Percentiles rank a stretch among this genome's conserved stretches.
These are phyloP conservation scores for Strobilomyces dryophilus DNA, from an alignment of 768 basidiomycete genomes.

Conservation along the genomic window DNA sequence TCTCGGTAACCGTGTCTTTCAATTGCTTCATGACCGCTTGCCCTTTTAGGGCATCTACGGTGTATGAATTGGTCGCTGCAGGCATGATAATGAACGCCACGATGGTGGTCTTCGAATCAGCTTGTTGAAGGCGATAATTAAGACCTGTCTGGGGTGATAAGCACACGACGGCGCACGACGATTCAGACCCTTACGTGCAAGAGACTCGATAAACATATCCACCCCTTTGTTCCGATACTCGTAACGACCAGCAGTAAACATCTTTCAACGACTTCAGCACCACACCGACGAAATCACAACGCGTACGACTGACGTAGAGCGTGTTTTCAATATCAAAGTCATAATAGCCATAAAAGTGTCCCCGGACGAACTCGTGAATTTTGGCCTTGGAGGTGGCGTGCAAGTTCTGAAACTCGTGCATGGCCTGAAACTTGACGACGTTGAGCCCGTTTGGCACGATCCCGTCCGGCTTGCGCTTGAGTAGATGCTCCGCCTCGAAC, in stretches of 20 bases:
- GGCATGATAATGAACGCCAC: slow-evolving; percentile 99
- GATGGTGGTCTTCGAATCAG: slow-evolving; percentile 73
- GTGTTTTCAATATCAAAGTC: slow-evolving; percentile 95
- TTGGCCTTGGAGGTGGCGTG: slow-evolving; percentile 94
- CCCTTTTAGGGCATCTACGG: slow-evolving; percentile 93
- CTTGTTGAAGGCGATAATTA: slow-evolving; percentile 58
- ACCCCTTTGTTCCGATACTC: slow-evolving; percentile 99
- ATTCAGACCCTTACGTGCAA: slow-evolving; percentile 63
- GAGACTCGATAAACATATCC: slow-evolving; percentile 98
- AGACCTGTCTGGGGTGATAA: slow-evolving; percentile 34
- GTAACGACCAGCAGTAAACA: slow-evolving; percentile 99
- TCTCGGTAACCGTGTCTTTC: slow-evolving; percentile 91
- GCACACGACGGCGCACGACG: neutral
- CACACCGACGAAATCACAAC: neutral
- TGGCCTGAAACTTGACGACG: slow-evolving; percentile 97
- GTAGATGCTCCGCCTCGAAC: slow-evolving; percentile 91
- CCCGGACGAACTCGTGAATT: slow-evolving; percentile 96
- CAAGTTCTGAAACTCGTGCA: slow-evolving; percentile 98
- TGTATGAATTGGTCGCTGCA: slow-evolving; percentile 93
- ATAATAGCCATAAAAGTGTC: slow-evolving; percentile 97
- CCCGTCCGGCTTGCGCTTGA: slow-evolving; percentile 97
- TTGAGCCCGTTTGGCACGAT: slow-evolving; percentile 97
- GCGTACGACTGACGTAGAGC: slow-evolving; percentile 55
- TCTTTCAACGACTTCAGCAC: slow-evolving; percentile 40
- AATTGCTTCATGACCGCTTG: slow-evolving; percentile 98